Percentiles rank a stretch among this genome's conserved stretches.
These are phyloP conservation scores for Nigrospora oryzae DNA, from an alignment of 2,329 filamentous ascomycete genomes.

Conservation along the genomic window DNA sequence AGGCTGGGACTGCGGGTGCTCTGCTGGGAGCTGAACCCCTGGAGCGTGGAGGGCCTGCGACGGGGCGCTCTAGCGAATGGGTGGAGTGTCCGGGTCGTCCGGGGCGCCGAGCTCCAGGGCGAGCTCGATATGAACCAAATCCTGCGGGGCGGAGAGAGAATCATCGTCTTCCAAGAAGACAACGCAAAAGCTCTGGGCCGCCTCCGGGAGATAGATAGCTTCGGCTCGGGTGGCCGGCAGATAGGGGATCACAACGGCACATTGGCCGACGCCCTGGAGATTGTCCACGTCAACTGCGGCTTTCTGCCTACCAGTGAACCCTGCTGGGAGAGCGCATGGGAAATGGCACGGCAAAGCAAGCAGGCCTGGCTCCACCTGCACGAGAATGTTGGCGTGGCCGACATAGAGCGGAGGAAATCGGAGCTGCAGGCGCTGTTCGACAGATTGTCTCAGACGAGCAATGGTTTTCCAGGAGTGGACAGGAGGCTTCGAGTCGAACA, in stretches of 20 bases:
- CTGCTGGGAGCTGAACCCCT: slow-evolving; percentile 86
- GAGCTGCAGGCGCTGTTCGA: slow-evolving; percentile 42
- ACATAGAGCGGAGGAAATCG: slow-evolving; percentile 35
- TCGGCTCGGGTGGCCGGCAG: neutral
- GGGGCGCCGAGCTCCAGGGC: slow-evolving; percentile 27
- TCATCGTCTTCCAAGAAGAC: slow-evolving; percentile 62
- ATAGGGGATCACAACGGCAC: slow-evolving; percentile 9
- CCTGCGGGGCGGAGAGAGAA: slow-evolving; percentile 37
- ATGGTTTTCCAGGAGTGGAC: neutral
- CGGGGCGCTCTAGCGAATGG: slow-evolving; percentile 65
- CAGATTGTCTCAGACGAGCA: neutral
- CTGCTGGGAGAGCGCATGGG: slow-evolving; percentile 44
- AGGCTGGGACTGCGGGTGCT: slow-evolving; percentile 64
- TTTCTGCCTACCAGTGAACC: slow-evolving; percentile 49
- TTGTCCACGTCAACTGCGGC: slow-evolving; percentile 57
- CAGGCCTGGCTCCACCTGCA: slow-evolving; percentile 55
- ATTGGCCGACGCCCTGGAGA: slow-evolving; percentile 25
- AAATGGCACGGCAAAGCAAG: slow-evolving; percentile 26
- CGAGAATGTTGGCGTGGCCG: slow-evolving; percentile 52
- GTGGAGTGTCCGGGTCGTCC: slow-evolving; percentile 52
- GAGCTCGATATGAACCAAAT: slow-evolving; percentile 23
- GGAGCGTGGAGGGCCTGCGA: slow-evolving; percentile 76
- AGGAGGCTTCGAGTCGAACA: slow-evolving; percentile 27
- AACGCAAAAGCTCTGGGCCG: slow-evolving; percentile 45
- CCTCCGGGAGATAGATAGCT: slow-evolving; percentile 27